Evolutionary conservation across 1,284 basidiomycete species (phyloP).

Genomic region (Fomitopsis pinicola): DNA sequence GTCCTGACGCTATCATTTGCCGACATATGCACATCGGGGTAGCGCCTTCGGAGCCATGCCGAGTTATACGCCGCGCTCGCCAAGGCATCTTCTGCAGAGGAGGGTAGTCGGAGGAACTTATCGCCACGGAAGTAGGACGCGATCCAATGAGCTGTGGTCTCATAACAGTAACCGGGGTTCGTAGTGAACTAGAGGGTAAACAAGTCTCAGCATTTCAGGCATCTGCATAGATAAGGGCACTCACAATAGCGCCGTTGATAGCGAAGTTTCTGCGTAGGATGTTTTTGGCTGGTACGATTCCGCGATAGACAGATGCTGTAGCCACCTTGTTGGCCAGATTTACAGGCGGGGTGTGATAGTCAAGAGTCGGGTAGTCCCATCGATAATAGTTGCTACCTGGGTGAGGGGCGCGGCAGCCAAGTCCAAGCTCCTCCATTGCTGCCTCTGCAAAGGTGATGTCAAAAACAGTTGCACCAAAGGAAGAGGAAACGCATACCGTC

Average conservation of each 20-base stretch:
- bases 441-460: background rate
- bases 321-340: background rate
- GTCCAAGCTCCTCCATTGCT: background rate
- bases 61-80: slow-evolving; percentile 34
- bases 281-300: slow-evolving; percentile 52
- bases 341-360: background rate
- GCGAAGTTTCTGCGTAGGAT: slow-evolving; percentile 51
- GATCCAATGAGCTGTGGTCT: slow-evolving; percentile 57
- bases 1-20: slow-evolving; percentile 44
- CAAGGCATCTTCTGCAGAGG: slow-evolving; percentile 40
- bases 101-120: slow-evolving; percentile 44
- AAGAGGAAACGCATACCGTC: background rate
- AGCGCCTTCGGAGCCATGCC: slow-evolving; percentile 48
- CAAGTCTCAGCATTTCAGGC: background rate
- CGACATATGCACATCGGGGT: slow-evolving; percentile 41
- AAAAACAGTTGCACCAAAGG: background rate
- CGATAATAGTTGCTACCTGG: background rate
- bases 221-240: slow-evolving; percentile 10
- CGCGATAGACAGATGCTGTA: slow-evolving; percentile 41
- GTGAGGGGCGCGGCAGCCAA: background rate
- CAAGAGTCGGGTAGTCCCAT: slow-evolving; percentile 1
- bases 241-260: slow-evolving; percentile 53
- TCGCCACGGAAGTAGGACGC: slow-evolving; percentile 57
- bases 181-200: slow-evolving; percentile 33
- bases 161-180: slow-evolving; percentile 50